Evolutionary conservation across 345 rosid species (phyloP).

Genomic region (Salix purpurea): DNA sequence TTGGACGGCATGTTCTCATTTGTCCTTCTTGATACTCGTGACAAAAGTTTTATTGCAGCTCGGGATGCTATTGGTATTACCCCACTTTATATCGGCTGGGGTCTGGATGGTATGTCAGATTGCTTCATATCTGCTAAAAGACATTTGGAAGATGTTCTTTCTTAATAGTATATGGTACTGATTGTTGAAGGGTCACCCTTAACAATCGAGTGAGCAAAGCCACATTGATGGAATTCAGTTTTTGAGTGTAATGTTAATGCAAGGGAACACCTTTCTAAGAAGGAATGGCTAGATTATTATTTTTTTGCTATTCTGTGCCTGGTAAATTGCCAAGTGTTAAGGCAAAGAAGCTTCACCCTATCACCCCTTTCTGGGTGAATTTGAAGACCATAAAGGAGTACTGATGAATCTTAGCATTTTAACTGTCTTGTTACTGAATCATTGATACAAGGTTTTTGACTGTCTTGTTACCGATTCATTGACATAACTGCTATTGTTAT

Average conservation of each 20-base stretch:
- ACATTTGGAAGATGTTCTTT: neutral
- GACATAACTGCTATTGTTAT: too few relatives aligned
- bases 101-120: constrained; percentile 58
- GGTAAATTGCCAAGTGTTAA: neutral
- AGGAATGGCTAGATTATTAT: neutral
- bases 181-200: neutral
- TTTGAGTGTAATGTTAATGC: neutral
- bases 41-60: constrained; percentile 73
- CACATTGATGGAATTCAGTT: neutral
- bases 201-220: neutral
- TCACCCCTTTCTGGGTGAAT: neutral
- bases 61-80: constrained; percentile 74
- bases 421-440: neutral
- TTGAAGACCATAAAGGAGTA: neutral
- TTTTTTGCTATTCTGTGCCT: neutral
- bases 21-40: constrained; percentile 69
- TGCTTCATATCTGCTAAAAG: neutral
- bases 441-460: neutral
- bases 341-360: neutral
- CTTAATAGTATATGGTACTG: neutral
- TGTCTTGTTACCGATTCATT: too few relatives aligned
- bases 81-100: constrained; percentile 87
- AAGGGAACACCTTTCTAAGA: neutral
- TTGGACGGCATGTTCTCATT: constrained; percentile 88
- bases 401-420: neutral